phyloP scores from a whole-genome alignment of 164 flowering plant species.

The Magnolia kwangsiensis region DNA sequence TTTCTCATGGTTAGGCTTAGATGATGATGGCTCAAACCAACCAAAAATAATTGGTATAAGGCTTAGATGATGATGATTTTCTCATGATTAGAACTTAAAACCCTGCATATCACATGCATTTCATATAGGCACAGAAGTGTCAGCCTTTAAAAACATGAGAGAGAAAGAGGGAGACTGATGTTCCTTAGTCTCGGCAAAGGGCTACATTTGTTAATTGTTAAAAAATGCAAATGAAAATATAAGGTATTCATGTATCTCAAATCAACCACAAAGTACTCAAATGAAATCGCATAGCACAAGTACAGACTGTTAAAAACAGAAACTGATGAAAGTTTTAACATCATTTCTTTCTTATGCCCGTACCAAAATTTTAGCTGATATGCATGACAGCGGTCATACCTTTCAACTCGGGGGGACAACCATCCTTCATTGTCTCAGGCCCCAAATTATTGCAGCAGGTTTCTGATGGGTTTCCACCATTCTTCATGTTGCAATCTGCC shows the following conservation, averaged over 20 bases:
- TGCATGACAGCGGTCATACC: constrained; percentile 20
- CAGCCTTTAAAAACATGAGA: background rate
- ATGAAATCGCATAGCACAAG: background rate
- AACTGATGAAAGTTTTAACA: background rate
- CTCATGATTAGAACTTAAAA: too few relatives aligned
- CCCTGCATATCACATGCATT: too few relatives aligned
- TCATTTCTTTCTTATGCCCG: background rate
- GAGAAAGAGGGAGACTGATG: constrained; percentile 1
- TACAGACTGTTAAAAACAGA: background rate
- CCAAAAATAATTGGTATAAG: too few relatives aligned
- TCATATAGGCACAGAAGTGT: too few relatives aligned
- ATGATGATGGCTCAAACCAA: too few relatives aligned
- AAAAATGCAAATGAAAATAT: background rate
- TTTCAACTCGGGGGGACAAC: constrained; percentile 21
- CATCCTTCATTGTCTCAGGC: constrained; percentile 26
- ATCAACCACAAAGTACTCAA: background rate
- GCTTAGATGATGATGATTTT: too few relatives aligned
- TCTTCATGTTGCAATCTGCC: constrained; percentile 21
- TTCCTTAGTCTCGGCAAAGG: background rate
- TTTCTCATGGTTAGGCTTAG: too few relatives aligned
- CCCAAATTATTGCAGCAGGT: constrained; percentile 19
- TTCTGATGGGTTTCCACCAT: constrained; percentile 22
- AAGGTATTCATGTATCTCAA: background rate
- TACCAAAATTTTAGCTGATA: background rate
- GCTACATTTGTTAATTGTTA: background rate